Conservation (phyloP, 371 early-diverging fungal genomes). For the Smittium culicis region DNA sequence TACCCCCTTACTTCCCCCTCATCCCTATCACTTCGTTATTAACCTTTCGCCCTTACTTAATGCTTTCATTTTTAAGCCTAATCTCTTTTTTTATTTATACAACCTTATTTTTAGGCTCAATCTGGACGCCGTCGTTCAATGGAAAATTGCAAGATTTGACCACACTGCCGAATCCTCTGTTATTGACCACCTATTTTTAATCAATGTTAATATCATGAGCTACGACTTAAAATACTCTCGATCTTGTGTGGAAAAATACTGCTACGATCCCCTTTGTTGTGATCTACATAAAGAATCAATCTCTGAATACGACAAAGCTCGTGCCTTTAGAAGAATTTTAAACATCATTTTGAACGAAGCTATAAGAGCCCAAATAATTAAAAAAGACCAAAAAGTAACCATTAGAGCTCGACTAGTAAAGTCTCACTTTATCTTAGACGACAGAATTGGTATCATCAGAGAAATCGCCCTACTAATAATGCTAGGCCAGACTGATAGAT, state of each 20-base stretch:
- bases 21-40: background rate
- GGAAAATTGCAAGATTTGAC: slow-evolving; percentile 30
- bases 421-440: slow-evolving; percentile 21
- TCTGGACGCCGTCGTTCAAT: slow-evolving; percentile 32
- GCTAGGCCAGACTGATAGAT: slow-evolving; percentile 28
- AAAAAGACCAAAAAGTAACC: slow-evolving; percentile 26
- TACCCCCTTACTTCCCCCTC: background rate
- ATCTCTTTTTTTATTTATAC: background rate
- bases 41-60: too few relatives aligned
- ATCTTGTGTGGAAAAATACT: slow-evolving; percentile 23
- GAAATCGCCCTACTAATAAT: slow-evolving; percentile 27
- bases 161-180: slow-evolving; percentile 27
- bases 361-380: slow-evolving; percentile 26
- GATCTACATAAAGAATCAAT: slow-evolving; percentile 28
- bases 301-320: slow-evolving; percentile 31
- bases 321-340: slow-evolving; percentile 29
- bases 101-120: slow-evolving; percentile 22
- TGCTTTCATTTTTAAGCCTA: slow-evolving; percentile 8
- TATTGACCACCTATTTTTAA: slow-evolving; percentile 31
- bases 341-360: slow-evolving; percentile 33
- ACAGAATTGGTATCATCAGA: slow-evolving; percentile 25
- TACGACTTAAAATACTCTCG: slow-evolving; percentile 25
- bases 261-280: slow-evolving; percentile 32
- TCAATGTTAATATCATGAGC: slow-evolving; percentile 29
- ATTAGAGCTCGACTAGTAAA: slow-evolving; percentile 27